phyloP scores from a whole-genome alignment of 768 basidiomycete genomes.

The Collybia mongolica region DNA sequence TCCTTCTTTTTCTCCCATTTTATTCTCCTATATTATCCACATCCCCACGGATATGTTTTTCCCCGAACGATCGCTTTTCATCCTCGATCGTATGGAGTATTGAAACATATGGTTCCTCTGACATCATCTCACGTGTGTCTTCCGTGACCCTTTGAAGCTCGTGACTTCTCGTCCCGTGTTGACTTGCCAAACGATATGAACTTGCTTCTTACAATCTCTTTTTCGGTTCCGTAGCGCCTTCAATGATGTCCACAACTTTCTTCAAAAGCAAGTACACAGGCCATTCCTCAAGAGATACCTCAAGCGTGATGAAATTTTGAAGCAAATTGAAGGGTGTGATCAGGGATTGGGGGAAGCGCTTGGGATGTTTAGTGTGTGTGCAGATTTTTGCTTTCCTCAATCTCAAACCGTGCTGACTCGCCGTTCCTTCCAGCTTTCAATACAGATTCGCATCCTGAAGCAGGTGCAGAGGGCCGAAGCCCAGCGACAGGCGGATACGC shows the following conservation, averaged over 20 bases:
- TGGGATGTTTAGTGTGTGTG: slow-evolving; percentile 3
- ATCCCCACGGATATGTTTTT: too few relatives aligned
- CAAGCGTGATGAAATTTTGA: slow-evolving; percentile 65
- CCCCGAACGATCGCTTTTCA: too few relatives aligned
- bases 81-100: too few relatives aligned
- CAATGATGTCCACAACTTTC: slow-evolving; percentile 42
- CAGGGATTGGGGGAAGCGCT: slow-evolving; percentile 23
- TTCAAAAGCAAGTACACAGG: slow-evolving; percentile 57
- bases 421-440: not conserved
- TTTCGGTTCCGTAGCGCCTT: slow-evolving; percentile 31
- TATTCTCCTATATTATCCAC: too few relatives aligned
- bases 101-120: too few relatives aligned
- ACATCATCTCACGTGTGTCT: too few relatives aligned
- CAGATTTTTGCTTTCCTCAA: not conserved
- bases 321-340: slow-evolving; percentile 52
- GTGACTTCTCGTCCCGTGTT: not conserved
- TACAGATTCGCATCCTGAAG: not conserved
- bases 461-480: not conserved
- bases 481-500: not conserved
- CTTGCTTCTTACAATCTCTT: too few relatives aligned
- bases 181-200: not conserved
- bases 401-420: not conserved
- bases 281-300: slow-evolving; percentile 81
- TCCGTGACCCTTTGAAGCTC: too few relatives aligned
- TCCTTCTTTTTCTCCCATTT: not conserved